Percentiles rank a stretch among this genome's conserved stretches.
Evolutionary conservation across 208 protist species (phyloP).

Genomic region (Acanthamoeba sp.): DNA sequence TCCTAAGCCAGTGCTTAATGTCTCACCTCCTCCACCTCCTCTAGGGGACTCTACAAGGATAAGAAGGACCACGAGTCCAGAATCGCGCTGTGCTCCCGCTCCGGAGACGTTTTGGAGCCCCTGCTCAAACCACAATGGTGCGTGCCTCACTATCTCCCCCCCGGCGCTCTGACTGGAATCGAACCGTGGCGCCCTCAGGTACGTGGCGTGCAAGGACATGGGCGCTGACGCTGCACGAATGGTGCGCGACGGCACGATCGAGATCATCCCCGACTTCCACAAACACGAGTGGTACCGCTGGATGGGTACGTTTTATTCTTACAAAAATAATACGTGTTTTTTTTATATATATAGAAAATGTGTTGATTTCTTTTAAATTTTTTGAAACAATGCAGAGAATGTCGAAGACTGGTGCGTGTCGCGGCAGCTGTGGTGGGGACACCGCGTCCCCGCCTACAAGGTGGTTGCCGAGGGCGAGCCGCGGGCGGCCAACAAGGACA

Average conservation of each 20-base stretch:
- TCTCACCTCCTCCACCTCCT: background rate
- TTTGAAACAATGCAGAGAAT: constrained; percentile 80
- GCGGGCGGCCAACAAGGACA: background rate
- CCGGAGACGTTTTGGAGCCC: constrained; percentile 99
- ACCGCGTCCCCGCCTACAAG: constrained; percentile 99
- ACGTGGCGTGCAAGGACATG: constrained; percentile 92
- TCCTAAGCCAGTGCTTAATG: background rate
- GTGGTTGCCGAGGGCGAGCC: constrained; percentile 86
- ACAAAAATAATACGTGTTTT: too few species aligned
- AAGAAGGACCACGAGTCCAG: constrained; percentile 95
- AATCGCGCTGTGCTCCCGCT: constrained; percentile 97
- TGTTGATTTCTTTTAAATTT: constrained; percentile 78
- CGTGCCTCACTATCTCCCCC: constrained; percentile 81
- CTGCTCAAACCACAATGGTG: constrained; percentile 99
- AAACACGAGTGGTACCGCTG: constrained; percentile 96
- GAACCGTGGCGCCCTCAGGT: background rate
- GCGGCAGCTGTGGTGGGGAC: constrained; percentile 99
- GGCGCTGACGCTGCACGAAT: constrained; percentile 83
- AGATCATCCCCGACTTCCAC: constrained; percentile 95
- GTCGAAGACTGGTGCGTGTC: constrained; percentile 98
- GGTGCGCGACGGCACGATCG: constrained; percentile 91
- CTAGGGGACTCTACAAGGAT: constrained; percentile 84
- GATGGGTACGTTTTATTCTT: constrained; percentile 88
- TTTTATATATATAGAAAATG: constrained; percentile 36
- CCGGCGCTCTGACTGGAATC: too few species aligned